These are phyloP conservation scores for Tuber microsphaerosporum DNA, from an alignment of 495 filamentous ascomycete species.

Conservation along the genomic window DNA sequence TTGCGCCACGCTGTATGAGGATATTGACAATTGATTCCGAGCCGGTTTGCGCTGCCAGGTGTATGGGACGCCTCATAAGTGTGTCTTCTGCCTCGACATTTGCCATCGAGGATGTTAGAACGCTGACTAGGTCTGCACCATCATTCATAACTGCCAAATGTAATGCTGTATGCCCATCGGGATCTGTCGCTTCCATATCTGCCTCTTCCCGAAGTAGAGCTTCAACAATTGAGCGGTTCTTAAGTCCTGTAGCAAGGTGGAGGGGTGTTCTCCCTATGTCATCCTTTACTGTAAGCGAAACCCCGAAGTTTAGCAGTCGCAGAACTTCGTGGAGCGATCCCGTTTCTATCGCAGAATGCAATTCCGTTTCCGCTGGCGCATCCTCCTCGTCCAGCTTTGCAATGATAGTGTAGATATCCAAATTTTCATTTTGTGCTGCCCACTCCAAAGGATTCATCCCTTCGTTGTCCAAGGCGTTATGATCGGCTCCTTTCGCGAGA, in stretches of 20 bases:
- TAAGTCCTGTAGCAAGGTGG: constrained; percentile 20
- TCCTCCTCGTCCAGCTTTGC: neutral
- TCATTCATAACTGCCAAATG: constrained; percentile 14
- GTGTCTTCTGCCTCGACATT: neutral
- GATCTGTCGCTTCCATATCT: constrained; percentile 5
- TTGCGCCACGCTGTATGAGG: neutral
- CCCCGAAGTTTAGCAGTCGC: constrained; percentile 20
- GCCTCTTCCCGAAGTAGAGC: constrained; percentile 11
- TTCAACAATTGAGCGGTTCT: neutral
- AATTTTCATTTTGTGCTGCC: constrained; percentile 9
- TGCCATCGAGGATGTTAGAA: neutral
- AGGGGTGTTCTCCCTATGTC: constrained; percentile 33
- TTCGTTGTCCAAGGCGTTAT: constrained; percentile 19
- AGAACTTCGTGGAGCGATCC: constrained; percentile 6
- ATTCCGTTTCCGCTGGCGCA: neutral
- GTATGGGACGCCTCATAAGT: neutral
- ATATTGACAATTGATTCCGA: neutral
- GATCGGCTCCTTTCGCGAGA: constrained; percentile 24
- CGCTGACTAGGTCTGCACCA: neutral
- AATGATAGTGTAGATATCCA: neutral
- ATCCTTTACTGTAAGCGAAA: constrained; percentile 16
- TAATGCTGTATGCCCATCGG: constrained; percentile 25
- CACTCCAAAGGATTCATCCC: constrained; percentile 18
- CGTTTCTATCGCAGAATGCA: neutral
- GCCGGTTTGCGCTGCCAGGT: constrained; percentile 10